Base-by-base conservation (phyloP, 306 rosid species). In the Lithocarpus polystachyus region DNA sequence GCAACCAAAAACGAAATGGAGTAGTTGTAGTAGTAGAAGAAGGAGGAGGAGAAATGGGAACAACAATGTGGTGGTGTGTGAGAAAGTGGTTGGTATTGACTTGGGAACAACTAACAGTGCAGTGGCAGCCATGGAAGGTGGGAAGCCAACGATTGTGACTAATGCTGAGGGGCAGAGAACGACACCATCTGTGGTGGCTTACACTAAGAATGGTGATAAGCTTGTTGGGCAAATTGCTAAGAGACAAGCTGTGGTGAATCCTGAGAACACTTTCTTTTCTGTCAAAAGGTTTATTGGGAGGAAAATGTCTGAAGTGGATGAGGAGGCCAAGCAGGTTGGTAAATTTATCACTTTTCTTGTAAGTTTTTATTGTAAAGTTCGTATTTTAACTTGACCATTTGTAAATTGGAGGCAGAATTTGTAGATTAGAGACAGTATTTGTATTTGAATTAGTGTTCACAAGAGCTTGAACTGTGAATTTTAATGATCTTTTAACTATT, bases 121-220 rank as follows among this genome's bases (percentile, higher is more conserved):
- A 1, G 93, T 89, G 3, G 98, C 93, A 24, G 96, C 93, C 71
- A 92, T 92, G 94, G 98, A 94, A 75, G 98, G 98, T 0, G 98
- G 98, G 0, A 82, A 90, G 56, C 98, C 98, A 6, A 93, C 98
- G 5, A 93, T 93, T 57, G 89, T 93, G 1, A 88, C 97, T 18
- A 93, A 93, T 80, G 97, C 94, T 0, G 98, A 93, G 86, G 98
- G 98, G 0, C 98, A 93, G 86, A 73, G 98, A 70, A 93, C 93
- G 19, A 93, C 94, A 5, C 97, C 98, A 0, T 93, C 94, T 1
- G 98, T 93, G 18, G 98, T 93, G 29, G 98, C 98, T 0, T 93
- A 93, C 70, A 91, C 92, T 0, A 93, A 91, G 88, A 90, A 20
- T 77, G 98, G 97, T 19, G 97, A 93, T 37, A 87, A 94, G 82